A percentile compares a stretch with the other conserved stretches of the same genome.
phyloP scores from a whole-genome alignment of 306 rosid species.

The Malus asiatica region DNA sequence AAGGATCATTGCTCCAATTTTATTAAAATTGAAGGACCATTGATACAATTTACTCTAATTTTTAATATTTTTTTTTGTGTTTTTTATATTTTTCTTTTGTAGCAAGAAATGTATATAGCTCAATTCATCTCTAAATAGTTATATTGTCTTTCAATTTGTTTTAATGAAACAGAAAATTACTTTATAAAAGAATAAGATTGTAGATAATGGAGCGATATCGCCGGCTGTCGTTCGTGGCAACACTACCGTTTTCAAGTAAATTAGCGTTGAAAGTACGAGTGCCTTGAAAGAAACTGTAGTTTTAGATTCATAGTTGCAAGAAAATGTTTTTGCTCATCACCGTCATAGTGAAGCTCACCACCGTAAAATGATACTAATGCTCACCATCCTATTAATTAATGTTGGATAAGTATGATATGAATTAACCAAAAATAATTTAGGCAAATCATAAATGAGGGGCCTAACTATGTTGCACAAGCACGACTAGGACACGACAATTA shows the following conservation, averaged over 20 bases:
- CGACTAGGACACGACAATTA: accelerated
- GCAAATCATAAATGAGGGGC: not conserved
- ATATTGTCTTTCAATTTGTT: not conserved
- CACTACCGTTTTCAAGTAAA: not conserved
- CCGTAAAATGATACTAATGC: too few relatives aligned
- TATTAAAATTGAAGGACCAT: not conserved
- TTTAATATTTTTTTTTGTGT: not conserved
- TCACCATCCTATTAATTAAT: too few relatives aligned
- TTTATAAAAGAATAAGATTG: not conserved
- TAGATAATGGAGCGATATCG: not conserved
- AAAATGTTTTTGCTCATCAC: too few relatives aligned
- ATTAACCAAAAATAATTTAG: not conserved
- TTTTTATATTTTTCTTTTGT: not conserved
- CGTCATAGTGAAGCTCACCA: too few relatives aligned
- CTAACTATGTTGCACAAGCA: too few relatives aligned
- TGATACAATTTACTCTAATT: too few relatives aligned
- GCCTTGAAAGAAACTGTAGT: not conserved
- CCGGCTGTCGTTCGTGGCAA: not conserved
- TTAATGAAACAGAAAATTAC: not conserved
- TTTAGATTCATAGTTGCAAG: not conserved
- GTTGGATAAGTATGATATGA: too few relatives aligned
- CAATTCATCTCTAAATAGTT: not conserved
- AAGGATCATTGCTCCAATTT: too few relatives aligned
- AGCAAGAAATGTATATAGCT: not conserved
- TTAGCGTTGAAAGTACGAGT: not conserved